A percentile compares a stretch with the other conserved stretches of the same genome.
These are phyloP conservation scores for Globisporangium carolinianum DNA, from an alignment of 352 stramenopile species.

Conservation along the genomic window DNA sequence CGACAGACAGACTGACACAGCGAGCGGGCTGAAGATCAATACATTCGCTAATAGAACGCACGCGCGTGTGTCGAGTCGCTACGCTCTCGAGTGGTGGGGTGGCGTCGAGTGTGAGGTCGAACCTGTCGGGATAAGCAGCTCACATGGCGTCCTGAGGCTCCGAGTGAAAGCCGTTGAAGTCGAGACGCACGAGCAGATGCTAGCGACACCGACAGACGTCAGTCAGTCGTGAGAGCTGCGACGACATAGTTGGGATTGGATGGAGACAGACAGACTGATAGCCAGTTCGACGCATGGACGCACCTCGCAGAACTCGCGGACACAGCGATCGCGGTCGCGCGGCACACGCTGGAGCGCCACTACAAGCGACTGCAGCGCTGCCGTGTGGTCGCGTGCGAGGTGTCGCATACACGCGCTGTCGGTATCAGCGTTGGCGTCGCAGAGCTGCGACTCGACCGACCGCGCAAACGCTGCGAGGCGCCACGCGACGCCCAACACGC, in stretches of 20 bases:
- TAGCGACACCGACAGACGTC: slow-evolving; percentile 8
- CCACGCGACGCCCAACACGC: slow-evolving; percentile 19
- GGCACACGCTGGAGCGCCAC: slow-evolving; percentile 18
- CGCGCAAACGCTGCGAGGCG: slow-evolving; percentile 26
- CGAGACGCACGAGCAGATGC: slow-evolving; percentile 49
- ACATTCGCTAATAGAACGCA: neutral
- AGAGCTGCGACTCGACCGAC: slow-evolving; percentile 4
- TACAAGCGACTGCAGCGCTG: slow-evolving; percentile 16
- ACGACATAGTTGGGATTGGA: neutral
- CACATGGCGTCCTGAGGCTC: neutral
- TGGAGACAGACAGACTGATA: neutral
- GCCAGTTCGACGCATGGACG: neutral
- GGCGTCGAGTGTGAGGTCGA: neutral
- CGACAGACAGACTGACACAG: neutral
- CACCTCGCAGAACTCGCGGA: slow-evolving; percentile 41
- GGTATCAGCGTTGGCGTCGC: neutral
- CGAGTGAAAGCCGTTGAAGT: slow-evolving; percentile 47
- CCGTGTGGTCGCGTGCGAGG: slow-evolving; percentile 22
- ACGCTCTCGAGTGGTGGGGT: too few species aligned
- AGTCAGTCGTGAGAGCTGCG: neutral
- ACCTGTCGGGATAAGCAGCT: neutral
- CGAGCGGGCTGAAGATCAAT: neutral
- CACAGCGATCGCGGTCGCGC: slow-evolving; percentile 17
- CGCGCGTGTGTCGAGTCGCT: too few species aligned
- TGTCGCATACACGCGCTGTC: slow-evolving; percentile 2